Conservation (phyloP, 1,139 yeast genomes). For the Blastobotrys persicus region DNA sequence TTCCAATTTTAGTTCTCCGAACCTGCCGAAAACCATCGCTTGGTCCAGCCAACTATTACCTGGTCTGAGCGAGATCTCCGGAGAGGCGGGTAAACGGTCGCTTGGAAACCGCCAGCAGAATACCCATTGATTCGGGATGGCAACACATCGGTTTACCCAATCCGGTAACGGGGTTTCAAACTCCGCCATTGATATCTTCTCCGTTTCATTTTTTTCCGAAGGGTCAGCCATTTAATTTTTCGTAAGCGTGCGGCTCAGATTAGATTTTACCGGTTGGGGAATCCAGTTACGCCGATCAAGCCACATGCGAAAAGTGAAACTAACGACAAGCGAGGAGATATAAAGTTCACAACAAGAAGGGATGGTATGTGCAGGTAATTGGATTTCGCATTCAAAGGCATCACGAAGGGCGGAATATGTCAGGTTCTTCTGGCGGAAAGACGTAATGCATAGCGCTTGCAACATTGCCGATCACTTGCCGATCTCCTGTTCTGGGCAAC, state of each 20-base stretch:
- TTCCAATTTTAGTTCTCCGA: too few relatives aligned
- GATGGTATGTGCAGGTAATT: not conserved
- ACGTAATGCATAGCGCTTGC: not conserved
- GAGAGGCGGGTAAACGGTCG: not conserved
- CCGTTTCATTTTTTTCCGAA: not conserved
- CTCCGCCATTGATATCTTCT: not conserved
- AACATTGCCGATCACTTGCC: constrained; percentile 5
- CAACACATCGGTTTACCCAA: not conserved
- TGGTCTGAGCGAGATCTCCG: not conserved
- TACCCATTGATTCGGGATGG: not conserved
- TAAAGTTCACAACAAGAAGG: not conserved
- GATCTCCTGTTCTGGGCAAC: constrained; percentile 7
- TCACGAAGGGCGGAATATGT: not conserved
- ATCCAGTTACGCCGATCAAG: not conserved
- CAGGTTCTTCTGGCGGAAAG: not conserved
- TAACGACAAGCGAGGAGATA: not conserved
- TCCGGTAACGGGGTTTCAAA: not conserved
- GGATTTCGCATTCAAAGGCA: too few relatives aligned
- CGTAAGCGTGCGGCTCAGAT: constrained; percentile 2
- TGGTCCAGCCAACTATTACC: not conserved
- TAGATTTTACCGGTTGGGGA: not conserved
- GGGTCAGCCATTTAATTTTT: constrained; percentile 7
- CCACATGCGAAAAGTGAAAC: not conserved
- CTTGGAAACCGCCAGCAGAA: not conserved
- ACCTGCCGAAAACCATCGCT: not conserved